Evolutionary conservation across 164 flowering plant species (phyloP).

Genomic region (Nelumbo lutea): DNA sequence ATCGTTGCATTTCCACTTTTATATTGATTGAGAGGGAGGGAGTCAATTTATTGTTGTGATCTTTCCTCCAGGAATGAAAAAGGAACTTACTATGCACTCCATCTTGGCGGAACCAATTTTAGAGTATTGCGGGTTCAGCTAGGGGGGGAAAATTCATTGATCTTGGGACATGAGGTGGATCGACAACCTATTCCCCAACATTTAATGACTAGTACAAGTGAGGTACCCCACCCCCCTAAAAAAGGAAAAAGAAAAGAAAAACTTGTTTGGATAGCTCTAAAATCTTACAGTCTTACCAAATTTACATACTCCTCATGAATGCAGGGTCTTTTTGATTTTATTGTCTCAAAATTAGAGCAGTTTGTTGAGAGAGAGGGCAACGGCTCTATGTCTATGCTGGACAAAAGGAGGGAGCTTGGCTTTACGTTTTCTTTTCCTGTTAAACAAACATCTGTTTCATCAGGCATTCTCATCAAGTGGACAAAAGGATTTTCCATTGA

Average conservation of each 20-base stretch:
- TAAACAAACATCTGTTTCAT: constrained; percentile 62
- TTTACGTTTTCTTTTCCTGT: constrained; percentile 94
- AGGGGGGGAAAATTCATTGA: constrained; percentile 52
- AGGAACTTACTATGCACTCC: constrained; percentile 77
- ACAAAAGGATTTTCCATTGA: constrained; percentile 76
- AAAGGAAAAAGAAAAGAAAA: no score
- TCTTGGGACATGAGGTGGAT: constrained; percentile 46
- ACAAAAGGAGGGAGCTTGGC: constrained; percentile 63
- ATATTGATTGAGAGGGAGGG: not conserved
- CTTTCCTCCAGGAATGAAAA: constrained; percentile 60
- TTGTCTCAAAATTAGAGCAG: constrained; percentile 55
- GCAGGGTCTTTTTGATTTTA: constrained; percentile 86
- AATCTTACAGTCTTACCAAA: no score
- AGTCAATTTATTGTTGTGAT: not conserved
- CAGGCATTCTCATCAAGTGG: constrained; percentile 82
- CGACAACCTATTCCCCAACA: constrained; percentile 60
- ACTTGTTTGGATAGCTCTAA: no score
- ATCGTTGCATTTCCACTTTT: not conserved
- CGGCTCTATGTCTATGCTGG: constrained; percentile 24
- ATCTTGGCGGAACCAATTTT: constrained; percentile 88
- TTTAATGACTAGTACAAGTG: constrained; percentile 70
- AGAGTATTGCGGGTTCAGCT: constrained; percentile 80
- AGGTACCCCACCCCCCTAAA: constrained; percentile 35
- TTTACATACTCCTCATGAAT: constrained; percentile 3
- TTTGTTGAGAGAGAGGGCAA: constrained; percentile 61